Evolutionary conservation across 345 rosid genomes (phyloP).

Genomic region (Camelina laxa): DNA sequence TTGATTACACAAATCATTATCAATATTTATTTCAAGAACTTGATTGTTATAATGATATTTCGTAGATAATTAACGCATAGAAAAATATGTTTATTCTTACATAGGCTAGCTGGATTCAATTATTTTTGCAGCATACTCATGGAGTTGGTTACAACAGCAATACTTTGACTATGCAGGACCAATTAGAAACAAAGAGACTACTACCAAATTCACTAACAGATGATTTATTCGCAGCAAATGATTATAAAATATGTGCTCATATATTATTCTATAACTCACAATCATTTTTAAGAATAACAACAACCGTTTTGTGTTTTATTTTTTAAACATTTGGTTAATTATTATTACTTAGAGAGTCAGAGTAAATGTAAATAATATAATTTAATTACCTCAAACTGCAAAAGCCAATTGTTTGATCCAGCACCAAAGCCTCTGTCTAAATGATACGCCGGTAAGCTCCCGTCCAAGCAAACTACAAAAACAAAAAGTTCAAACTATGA

Average conservation of each 20-base stretch:
- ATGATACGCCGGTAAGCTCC: conserved; percentile 94
- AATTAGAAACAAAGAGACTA: not conserved
- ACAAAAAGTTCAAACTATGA: not conserved
- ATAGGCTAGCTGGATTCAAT: conserved; percentile 43
- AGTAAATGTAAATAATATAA: not conserved
- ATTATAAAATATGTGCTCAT: conserved; percentile 10
- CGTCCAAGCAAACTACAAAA: conserved; percentile 83
- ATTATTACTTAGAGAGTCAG: not conserved
- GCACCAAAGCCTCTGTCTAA: conserved; percentile 80
- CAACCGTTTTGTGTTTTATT: not conserved
- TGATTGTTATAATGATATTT: not conserved
- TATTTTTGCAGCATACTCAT: conserved; percentile 24
- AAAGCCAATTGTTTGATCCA: conserved; percentile 79
- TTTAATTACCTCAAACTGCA: conserved; percentile 82
- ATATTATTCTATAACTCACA: not conserved
- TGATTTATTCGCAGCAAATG: not conserved
- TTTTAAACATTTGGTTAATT: not conserved
- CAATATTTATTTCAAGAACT: not conserved
- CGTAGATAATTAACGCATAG: not conserved
- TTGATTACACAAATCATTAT: not conserved
- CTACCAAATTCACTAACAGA: not conserved
- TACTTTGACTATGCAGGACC: conserved; percentile 11
- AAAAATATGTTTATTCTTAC: not conserved
- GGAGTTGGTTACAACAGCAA: conserved; percentile 39
- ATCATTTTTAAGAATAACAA: not conserved